Evolutionary conservation across 345 rosid species (phyloP), one percentile per base, ranked within the genome.

Genomic region (Sapria himalayana): DNA sequence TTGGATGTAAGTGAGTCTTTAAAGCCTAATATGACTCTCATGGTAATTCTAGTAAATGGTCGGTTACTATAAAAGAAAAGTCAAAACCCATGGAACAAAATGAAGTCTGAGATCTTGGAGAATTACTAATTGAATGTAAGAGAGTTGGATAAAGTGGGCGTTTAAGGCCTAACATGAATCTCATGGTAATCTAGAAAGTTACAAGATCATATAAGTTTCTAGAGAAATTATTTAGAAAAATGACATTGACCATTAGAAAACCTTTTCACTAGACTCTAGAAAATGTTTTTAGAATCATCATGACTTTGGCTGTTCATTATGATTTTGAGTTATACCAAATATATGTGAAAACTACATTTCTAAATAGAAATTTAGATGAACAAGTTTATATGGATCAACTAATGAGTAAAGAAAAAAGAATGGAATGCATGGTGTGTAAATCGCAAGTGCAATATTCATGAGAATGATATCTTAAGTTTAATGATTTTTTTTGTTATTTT

Each of bases 1-100:
- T 32, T 31, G 7, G 22, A 1, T 37, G 15, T n/a, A 54, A 24
- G 40, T 54, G 37, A 29, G 27, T 39, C 25, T 38, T 38, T 31
- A 39, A 43, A 43, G 20, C 25, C 25, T 19, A 19, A 19, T 17
- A 0, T 12, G 38, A 45, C 24, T 31, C 19, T 1, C 19, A 12
- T 19, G 25, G 19, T 1, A 45, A 45, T 19, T 45, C 13, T 37
- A 3, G 14, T 6, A 53, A 43, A 19, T 43, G 39, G 41, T 13
- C 24, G 18, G 15, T 47, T 29, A 22, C 3, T 3, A 16, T 48
- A 24, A 48, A 59, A 47, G 41, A 53, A 1, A 14, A 47, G 24
- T 17, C 15, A 3, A 29, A 52, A 29, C 45, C 32, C 17, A 52
- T 20, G 9, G 7, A 44, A 12, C 16, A 17, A 6, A 29, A 29